Conservation (phyloP, 2,329 filamentous ascomycete genomes). For the Colletotrichum incanum region DNA sequence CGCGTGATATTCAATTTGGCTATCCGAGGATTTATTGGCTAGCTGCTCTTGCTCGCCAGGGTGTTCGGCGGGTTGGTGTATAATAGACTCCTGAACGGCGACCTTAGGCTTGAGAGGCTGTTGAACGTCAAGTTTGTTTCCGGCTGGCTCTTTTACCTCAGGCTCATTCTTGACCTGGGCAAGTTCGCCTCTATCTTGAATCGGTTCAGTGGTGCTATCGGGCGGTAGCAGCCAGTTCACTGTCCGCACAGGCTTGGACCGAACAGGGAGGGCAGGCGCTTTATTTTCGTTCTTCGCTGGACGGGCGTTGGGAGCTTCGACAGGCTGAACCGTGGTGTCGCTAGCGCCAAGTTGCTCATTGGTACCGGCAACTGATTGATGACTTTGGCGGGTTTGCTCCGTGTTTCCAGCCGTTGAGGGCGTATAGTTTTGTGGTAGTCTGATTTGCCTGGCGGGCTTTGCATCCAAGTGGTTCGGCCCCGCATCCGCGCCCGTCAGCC, state of each 20-base stretch:
- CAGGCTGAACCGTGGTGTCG: conserved; percentile 48
- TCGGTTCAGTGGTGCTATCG: conserved; percentile 6
- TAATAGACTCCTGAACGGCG: not conserved
- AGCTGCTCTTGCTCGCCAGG: not conserved
- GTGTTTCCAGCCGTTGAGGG: conserved; percentile 37
- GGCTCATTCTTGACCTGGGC: not conserved
- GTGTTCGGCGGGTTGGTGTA: not conserved
- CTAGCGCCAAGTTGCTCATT: conserved; percentile 44
- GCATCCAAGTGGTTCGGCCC: not conserved
- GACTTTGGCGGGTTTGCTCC: conserved; percentile 49
- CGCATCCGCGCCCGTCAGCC: conserved; percentile 16
- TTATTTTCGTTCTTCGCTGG: not conserved
- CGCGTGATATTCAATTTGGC: not conserved
- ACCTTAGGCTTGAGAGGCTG: not conserved
- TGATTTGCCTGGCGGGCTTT: not conserved
- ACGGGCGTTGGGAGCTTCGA: conserved; percentile 23
- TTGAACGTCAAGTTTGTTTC: not conserved
- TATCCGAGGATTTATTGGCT: not conserved
- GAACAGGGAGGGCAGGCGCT: conserved; percentile 1
- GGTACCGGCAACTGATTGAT: conserved; percentile 48
- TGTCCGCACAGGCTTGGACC: conserved; percentile 17
- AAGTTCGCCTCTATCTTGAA: not conserved
- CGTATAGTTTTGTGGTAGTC: conserved; percentile 22
- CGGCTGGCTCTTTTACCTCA: not conserved
- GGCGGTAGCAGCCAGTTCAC: conserved; percentile 38